Percentiles rank a stretch among this genome's conserved stretches.
Conservation (phyloP, 306 rosid genomes). For the Cyclanthera cordifolia region DNA sequence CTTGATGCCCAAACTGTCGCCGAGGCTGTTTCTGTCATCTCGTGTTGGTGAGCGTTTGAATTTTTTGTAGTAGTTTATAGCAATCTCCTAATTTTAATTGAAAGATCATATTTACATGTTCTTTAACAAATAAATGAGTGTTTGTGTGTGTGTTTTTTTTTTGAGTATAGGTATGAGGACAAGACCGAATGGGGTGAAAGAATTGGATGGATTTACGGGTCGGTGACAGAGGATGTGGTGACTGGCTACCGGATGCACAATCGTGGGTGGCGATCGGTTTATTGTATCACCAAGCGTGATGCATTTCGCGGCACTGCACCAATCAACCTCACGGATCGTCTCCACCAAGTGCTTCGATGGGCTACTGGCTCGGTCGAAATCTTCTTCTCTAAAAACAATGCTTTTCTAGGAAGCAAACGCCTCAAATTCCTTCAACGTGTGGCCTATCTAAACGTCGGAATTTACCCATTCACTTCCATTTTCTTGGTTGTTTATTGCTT, state of each 20-base stretch:
- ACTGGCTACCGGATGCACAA: slow-evolving; percentile 91
- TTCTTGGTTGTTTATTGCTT: slow-evolving; percentile 57
- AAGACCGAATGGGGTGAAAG: slow-evolving; percentile 85
- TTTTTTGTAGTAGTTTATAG: background rate
- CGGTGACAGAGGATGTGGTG: slow-evolving; percentile 78
- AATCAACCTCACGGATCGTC: slow-evolving; percentile 67
- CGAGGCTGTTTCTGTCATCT: slow-evolving; percentile 74
- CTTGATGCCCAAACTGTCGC: slow-evolving; percentile 83
- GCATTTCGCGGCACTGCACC: slow-evolving; percentile 83
- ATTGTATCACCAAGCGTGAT: slow-evolving; percentile 70
- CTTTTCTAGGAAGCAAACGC: slow-evolving; percentile 55
- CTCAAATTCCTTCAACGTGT: slow-evolving; percentile 68
- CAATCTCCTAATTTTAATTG: background rate
- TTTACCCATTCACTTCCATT: slow-evolving; percentile 75
- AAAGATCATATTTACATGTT: too few relatives aligned
- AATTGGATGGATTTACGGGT: slow-evolving; percentile 83
- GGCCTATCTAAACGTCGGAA: slow-evolving; percentile 64
- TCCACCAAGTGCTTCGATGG: slow-evolving; percentile 81
- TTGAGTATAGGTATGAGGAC: slow-evolving; percentile 52
- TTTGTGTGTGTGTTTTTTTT: background rate
- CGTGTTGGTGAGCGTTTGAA: slow-evolving; percentile 50
- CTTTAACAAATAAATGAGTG: background rate
- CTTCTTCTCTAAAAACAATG: slow-evolving; percentile 71
- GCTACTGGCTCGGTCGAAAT: slow-evolving; percentile 85
- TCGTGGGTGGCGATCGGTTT: slow-evolving; percentile 78